Evolutionary conservation across 2,329 filamentous ascomycete genomes (phyloP).

Genomic region (Tolypocladium pustulatum): DNA sequence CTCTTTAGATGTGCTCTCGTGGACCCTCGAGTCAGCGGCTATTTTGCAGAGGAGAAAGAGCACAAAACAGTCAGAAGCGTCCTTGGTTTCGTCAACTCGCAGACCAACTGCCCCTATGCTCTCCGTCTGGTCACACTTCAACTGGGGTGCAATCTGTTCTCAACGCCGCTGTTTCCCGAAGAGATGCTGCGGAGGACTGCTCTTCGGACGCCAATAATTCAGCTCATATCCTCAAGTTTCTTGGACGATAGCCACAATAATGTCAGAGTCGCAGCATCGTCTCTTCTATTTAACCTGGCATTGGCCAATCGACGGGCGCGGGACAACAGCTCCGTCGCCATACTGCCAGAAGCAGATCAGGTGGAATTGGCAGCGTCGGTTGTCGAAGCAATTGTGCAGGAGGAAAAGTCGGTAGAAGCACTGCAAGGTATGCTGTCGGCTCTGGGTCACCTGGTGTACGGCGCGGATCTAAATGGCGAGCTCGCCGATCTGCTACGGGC

Average conservation of each 20-base stretch:
- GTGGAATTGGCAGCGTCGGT: constrained; percentile 74
- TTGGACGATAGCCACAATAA: constrained; percentile 66
- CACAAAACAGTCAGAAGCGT: constrained; percentile 55
- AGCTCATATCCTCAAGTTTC: constrained; percentile 66
- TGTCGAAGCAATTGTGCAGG: constrained; percentile 58
- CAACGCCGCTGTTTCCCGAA: constrained; percentile 57
- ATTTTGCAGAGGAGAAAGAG: constrained; percentile 65
- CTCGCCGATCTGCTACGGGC: constrained; percentile 69
- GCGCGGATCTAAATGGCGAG: constrained; percentile 58
- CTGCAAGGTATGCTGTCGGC: constrained; percentile 67
- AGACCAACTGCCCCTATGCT: constrained; percentile 60
- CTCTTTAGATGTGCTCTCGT: constrained; percentile 67
- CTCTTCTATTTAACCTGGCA: constrained; percentile 74
- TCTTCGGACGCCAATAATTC: constrained; percentile 50
- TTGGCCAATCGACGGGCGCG: constrained; percentile 58
- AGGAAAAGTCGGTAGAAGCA: constrained; percentile 56
- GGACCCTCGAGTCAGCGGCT: constrained; percentile 71
- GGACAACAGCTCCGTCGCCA: constrained; percentile 43
- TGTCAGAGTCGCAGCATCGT: constrained; percentile 71
- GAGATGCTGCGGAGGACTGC: constrained; percentile 43
- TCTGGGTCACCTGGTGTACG: constrained; percentile 67
- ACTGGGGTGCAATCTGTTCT: constrained; percentile 76
- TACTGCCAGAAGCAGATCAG: constrained; percentile 58
- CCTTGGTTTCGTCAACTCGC: constrained; percentile 46
- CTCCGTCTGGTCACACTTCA: constrained; percentile 77